These are phyloP conservation scores for Sphagnum magellanicum DNA, from an alignment of 228 moss, liverwort and hornwort species.

Conservation along the genomic window DNA sequence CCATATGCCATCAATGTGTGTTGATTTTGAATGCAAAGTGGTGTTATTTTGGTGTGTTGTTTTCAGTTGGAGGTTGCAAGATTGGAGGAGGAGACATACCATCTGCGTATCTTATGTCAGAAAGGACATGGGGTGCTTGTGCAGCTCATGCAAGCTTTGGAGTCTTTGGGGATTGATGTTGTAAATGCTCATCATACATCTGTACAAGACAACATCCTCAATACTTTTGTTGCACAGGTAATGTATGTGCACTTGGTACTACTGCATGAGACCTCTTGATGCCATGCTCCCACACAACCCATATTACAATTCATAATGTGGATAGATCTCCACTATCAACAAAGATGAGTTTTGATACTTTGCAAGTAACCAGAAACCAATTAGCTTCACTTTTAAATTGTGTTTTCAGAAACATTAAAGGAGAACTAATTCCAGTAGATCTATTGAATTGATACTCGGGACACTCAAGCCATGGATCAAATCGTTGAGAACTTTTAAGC, in stretches of 20 bases:
- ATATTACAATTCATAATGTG: background rate
- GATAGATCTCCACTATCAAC: background rate
- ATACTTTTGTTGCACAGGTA: slow-evolving; percentile 84
- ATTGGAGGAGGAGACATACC: slow-evolving; percentile 63
- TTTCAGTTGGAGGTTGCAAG: slow-evolving; percentile 69
- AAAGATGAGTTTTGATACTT: background rate
- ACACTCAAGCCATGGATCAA: too few relatives aligned
- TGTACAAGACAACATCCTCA: slow-evolving; percentile 71
- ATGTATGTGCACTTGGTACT: background rate
- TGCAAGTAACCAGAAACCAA: slow-evolving; percentile 14
- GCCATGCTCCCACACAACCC: background rate
- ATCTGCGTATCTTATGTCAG: slow-evolving; percentile 66
- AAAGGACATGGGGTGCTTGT: slow-evolving; percentile 73
- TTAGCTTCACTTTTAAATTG: slow-evolving; percentile 11
- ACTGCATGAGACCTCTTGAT: background rate
- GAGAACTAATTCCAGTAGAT: too few relatives aligned
- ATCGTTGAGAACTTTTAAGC: too few relatives aligned
- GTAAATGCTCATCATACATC: slow-evolving; percentile 63
- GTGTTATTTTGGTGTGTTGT: background rate
- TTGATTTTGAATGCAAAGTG: background rate
- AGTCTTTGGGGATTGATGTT: slow-evolving; percentile 70
- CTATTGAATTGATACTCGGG: too few relatives aligned
- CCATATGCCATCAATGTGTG: background rate
- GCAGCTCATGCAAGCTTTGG: slow-evolving; percentile 67
- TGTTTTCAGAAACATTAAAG: background rate